Evolutionary conservation across 306 rosid genomes (phyloP).

Genomic region (Corylus avellana): DNA sequence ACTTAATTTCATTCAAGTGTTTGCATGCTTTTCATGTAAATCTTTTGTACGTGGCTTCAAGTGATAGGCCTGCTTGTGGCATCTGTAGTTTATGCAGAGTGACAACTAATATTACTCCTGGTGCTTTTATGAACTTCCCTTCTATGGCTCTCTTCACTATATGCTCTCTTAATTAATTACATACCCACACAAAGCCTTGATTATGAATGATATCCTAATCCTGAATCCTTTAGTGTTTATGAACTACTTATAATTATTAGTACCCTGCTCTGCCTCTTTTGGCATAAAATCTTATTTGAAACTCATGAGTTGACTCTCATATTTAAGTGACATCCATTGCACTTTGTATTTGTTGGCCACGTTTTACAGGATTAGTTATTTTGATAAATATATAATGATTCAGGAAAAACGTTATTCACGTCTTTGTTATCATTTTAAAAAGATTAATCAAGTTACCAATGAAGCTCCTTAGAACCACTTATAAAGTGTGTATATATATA

Average conservation of each 20-base stretch:
- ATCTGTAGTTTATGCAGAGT: neutral
- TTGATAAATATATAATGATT: no score
- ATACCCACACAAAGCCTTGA: neutral
- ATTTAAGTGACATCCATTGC: no score
- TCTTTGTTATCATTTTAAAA: no score
- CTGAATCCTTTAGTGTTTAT: neutral
- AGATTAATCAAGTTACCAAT: no score
- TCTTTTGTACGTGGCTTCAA: neutral
- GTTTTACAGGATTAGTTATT: no score
- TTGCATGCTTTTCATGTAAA: neutral
- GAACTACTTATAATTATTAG: no score
- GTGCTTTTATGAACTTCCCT: conserved; percentile 7
- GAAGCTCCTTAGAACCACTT: no score
- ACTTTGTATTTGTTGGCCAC: no score
- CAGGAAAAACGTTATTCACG: no score
- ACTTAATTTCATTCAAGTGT: neutral
- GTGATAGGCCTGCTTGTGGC: neutral
- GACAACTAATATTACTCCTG: neutral
- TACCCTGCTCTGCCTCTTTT: neutral
- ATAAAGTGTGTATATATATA: no score
- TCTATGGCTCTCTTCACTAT: neutral
- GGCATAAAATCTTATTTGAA: neutral
- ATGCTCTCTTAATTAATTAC: conserved; percentile 9
- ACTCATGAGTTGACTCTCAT: neutral
- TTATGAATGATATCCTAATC: neutral